Evolutionary conservation across 768 basidiomycete genomes (phyloP).

Genomic region (Lactarius psammicola): DNA sequence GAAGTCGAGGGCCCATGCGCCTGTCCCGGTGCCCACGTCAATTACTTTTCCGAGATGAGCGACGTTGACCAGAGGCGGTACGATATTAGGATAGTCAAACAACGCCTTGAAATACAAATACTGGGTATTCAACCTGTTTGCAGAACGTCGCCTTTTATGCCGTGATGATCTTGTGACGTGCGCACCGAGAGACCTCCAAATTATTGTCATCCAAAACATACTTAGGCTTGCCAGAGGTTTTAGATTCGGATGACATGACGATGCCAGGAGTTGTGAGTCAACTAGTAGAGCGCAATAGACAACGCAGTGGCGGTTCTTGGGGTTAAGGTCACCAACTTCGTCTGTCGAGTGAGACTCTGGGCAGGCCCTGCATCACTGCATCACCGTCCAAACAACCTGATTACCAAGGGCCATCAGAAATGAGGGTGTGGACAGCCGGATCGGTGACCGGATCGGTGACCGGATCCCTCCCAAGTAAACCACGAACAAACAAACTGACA

Average conservation of each 20-base stretch:
- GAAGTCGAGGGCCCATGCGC: constrained; percentile 13
- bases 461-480: too few species aligned
- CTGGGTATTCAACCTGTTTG: background rate
- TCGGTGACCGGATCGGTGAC: too few species aligned
- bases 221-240: background rate
- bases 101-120: background rate
- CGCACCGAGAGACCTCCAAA: constrained; percentile 8
- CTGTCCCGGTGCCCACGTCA: constrained; percentile 5
- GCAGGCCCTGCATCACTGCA: too few species aligned
- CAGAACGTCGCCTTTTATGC: background rate
- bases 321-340: too few species aligned
- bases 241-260: background rate
- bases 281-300: background rate
- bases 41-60: constrained; percentile 5
- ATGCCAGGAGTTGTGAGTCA: background rate
- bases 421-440: too few species aligned
- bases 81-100: background rate
- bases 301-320: too few species aligned
- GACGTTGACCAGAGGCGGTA: constrained; percentile 6
- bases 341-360: too few species aligned
- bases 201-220: background rate
- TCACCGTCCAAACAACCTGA: too few species aligned
- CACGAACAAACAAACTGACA: too few species aligned
- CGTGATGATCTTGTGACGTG: background rate
- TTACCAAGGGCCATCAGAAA: too few species aligned